phyloP scores from a whole-genome alignment of 1,139 yeast species.

The Candida glucosophila region DNA sequence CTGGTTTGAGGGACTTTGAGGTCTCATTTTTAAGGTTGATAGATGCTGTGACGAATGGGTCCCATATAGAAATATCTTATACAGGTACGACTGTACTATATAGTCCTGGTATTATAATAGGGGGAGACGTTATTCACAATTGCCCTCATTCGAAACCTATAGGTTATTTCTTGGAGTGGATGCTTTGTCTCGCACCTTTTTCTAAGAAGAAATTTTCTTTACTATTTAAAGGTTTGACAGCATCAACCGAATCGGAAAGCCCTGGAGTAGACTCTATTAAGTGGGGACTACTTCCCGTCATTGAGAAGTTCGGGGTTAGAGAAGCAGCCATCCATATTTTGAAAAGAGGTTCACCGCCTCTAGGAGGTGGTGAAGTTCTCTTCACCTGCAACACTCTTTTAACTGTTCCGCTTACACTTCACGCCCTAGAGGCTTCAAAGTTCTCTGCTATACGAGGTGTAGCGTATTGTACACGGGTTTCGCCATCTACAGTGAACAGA shows the following conservation, averaged over 20 bases:
- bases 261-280: slow-evolving; percentile 86
- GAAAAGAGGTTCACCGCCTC: slow-evolving; percentile 88
- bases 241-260: slow-evolving; percentile 48
- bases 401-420: slow-evolving; percentile 79
- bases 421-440: slow-evolving; percentile 69
- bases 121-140: slow-evolving; percentile 76
- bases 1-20: slow-evolving; percentile 89
- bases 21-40: slow-evolving; percentile 81
- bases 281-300: slow-evolving; percentile 81
- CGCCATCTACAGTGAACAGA: slow-evolving; percentile 90
- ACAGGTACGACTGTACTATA: slow-evolving; percentile 93
- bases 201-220: slow-evolving; percentile 81
- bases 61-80: slow-evolving; percentile 85
- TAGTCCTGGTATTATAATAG: slow-evolving; percentile 84
- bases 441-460: slow-evolving; percentile 83
- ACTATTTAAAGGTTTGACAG: slow-evolving; percentile 75
- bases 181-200: slow-evolving; percentile 84
- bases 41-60: slow-evolving; percentile 87
- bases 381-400: slow-evolving; percentile 73
- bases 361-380: slow-evolving; percentile 95
- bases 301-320: slow-evolving; percentile 92
- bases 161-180: slow-evolving; percentile 86
- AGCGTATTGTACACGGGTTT: slow-evolving; percentile 91
- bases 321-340: slow-evolving; percentile 81
- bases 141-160: slow-evolving; percentile 77